phyloP scores from a whole-genome alignment of 257 asterid genomes.

The Plectranthus barbatus region DNA sequence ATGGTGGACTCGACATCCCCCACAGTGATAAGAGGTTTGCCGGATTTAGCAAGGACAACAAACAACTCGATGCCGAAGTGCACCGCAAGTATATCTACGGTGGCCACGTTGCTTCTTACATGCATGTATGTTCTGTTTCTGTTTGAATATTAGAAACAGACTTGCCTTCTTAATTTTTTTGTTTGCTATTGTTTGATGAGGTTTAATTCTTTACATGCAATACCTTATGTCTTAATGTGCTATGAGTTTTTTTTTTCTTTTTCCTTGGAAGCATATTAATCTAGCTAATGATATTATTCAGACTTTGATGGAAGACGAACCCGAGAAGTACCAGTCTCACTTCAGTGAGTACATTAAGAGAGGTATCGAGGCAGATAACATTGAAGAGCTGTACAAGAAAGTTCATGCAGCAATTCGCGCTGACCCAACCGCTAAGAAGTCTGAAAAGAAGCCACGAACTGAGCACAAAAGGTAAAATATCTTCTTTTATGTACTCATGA shows the following conservation, averaged over 20 bases:
- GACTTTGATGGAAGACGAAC: constrained; percentile 45
- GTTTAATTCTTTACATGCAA: not conserved
- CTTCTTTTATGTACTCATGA: not conserved
- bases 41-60: constrained; percentile 57
- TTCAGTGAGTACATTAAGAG: constrained; percentile 30
- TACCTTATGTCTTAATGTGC: not conserved
- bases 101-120: constrained; percentile 60
- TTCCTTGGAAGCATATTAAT: not conserved
- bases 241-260: not conserved
- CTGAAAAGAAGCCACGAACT: constrained; percentile 32
- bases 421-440: constrained; percentile 29
- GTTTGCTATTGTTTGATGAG: too few species aligned
- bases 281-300: too few species aligned
- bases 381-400: constrained; percentile 40
- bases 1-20: constrained; percentile 77
- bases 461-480: constrained; percentile 39
- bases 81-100: constrained; percentile 72
- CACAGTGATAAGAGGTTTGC: constrained; percentile 83
- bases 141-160: not conserved
- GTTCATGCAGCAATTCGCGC: constrained; percentile 46
- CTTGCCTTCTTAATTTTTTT: too few species aligned
- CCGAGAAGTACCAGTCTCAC: constrained; percentile 40
- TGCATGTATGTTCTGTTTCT: constrained; percentile 34
- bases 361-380: constrained; percentile 26
- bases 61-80: constrained; percentile 57